Evolutionary conservation across 2,329 filamentous ascomycete species (phyloP), one percentile per base, ranked within the genome.

Genomic region (Ramichloridium luteum): DNA sequence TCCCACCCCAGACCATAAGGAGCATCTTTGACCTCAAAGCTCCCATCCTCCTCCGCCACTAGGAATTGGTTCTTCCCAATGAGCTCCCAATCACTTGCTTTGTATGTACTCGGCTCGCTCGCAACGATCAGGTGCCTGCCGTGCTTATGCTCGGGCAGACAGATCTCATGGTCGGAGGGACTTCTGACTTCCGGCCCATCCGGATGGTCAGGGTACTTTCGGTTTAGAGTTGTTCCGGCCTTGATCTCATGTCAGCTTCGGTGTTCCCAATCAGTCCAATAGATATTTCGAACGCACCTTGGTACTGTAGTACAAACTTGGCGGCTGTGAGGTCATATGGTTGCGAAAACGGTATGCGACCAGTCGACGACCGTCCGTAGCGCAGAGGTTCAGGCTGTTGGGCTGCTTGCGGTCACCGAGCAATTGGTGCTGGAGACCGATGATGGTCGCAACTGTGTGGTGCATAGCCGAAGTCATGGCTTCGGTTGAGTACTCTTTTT

Each of bases 81-180:
- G 36, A 71, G 41, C 35, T 60, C 50, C 67, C 67, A 71, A 31
- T 71, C 65, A 13, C 54, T 51, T 29, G 61, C 55, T 41, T 65
- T 61, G 40, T 65, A 70, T 6, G 68, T 71, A 15, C 60, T 67
- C 9, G 67, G 68, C 50, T 72, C 67, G 40, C 60, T 65, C 9
- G 67, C 64, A 20, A 70, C 55, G 40, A 70, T 70, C 20, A 67
- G 58, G 49, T 72, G 68, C 26, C 56, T 59, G 3, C 66, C 67
- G 46, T 61, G 57, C 31, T 58, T 54, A 3, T 51, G 51, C 12
- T 54, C 50, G 1, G 51, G 55, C 27, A 49, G 52, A 1, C 56
- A 50, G 2, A 50, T 50, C 20, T 54, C 43, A 32, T 64, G 47
- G 8, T 8, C 20, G 8, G 8, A 8, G 8, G 8, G 20, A 8